Base-by-base conservation (phyloP, 805 yeast species). In the Yarrowia phangngaensis region DNA sequence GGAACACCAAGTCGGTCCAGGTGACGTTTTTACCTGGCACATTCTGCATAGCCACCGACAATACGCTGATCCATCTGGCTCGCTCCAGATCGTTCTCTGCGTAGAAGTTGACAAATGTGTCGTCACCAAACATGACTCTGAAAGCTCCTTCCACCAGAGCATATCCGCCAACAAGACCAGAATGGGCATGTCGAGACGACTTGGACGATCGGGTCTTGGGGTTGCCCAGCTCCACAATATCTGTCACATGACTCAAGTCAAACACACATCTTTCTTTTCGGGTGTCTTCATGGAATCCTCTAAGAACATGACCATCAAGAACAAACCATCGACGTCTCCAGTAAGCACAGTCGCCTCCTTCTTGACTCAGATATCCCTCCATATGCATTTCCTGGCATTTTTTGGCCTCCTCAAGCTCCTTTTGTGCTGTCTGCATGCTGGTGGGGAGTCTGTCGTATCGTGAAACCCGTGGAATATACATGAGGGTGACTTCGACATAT, bases 291-390 rank as follows among this genome's bases (percentile, higher is more conserved):
- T 84, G 81, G 60, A 81, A 85, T 0, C 95, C 95, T 46, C 79
- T 70, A 55, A 89, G 68, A 26, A 79, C 76, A 8, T 79, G 74
- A 0, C 90, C 95, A 33, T 74, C 69, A n/a, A 89, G 69, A 55
- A 75, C 79, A 68, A 82, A 87, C 66, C 66, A 85, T 50, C 97
- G 72, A 55, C 83, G 76, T 56, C 84, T 77, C 79, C 89, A 78
- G 20, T 72, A 68, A 8, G 73, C 75, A 56, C 92, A 76, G 66
- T 89, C 97, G 11, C 97, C 97, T n/a, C 97, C 97, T 60, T 82
- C 87, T 66, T 89, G 97, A 57, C 79, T 78, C 67, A 90, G 68
- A 58, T 70, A 80, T 0, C 97, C 97, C 60, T 83, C 55, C 83
- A 58, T 51, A 27, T 32, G 50, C 13, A 45, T 43, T n/a, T 59